A percentile compares a stretch with the other conserved stretches of the same genome.
Conservation (phyloP, 2,329 filamentous ascomycete genomes). For the Colletotrichum neosansevieriae region DNA sequence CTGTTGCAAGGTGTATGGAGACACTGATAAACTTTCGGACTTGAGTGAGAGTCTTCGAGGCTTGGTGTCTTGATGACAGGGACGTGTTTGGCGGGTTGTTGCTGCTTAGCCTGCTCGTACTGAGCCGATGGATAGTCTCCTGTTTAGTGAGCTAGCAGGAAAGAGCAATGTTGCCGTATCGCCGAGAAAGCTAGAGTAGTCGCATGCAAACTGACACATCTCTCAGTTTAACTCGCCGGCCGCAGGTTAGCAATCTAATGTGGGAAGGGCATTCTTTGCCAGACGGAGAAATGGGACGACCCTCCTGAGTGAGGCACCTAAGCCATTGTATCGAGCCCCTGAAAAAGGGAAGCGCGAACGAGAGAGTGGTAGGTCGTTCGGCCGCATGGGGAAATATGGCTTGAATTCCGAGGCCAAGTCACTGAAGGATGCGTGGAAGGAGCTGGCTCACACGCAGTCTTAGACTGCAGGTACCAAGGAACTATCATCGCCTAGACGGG, state of each 20-base stretch:
- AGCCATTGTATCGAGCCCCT: conserved; percentile 12
- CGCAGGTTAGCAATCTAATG: conserved; percentile 29
- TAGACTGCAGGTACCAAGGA: not conserved
- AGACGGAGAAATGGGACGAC: conserved; percentile 29
- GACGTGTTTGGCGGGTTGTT: conserved; percentile 1
- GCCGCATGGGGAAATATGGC: conserved; percentile 15
- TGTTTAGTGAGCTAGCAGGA: not conserved
- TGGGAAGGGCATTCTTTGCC: conserved; percentile 18
- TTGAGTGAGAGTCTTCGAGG: not conserved
- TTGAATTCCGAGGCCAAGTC: conserved; percentile 24
- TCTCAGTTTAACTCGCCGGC: conserved; percentile 9
- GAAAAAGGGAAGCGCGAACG: conserved; percentile 3
- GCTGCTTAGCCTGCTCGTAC: not conserved
- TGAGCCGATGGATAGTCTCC: conserved; percentile 16
- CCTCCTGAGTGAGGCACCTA: conserved; percentile 20
- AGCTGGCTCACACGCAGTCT: not conserved
- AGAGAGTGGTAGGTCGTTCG: conserved; percentile 27
- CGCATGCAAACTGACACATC: conserved; percentile 1
- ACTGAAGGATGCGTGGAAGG: conserved; percentile 10
- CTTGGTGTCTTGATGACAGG: conserved; percentile 1
- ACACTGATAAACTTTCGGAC: conserved; percentile 1
- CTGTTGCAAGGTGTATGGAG: not conserved
- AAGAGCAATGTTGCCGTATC: not conserved
- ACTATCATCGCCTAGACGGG: not conserved
- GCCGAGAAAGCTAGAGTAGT: conserved; percentile 4